Evolutionary conservation across 2,329 filamentous ascomycete genomes (phyloP).

Genomic region (Gliomastix tumulicola): DNA sequence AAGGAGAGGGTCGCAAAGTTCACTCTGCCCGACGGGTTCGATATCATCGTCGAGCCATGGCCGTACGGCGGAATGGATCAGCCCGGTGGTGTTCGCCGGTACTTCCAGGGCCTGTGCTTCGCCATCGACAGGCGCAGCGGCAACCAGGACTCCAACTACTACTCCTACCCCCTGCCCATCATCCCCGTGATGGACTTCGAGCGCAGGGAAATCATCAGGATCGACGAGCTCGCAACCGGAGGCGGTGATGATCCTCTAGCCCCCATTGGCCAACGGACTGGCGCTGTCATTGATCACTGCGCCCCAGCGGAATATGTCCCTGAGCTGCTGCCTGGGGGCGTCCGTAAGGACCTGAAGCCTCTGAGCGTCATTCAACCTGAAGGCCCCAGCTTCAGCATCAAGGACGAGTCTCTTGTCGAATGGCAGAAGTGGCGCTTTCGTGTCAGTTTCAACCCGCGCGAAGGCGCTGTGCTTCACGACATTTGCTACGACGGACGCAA

Average conservation of each 20-base stretch:
- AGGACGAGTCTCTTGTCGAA: conserved; percentile 30
- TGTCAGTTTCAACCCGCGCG: conserved; percentile 62
- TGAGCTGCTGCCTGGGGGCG: conserved; percentile 29
- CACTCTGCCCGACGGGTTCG: conserved; percentile 17
- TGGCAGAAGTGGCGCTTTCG: conserved; percentile 65
- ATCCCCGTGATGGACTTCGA: conserved; percentile 31
- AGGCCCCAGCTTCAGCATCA: conserved; percentile 31
- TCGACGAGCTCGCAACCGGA: conserved; percentile 25
- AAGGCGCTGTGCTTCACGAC: conserved; percentile 64
- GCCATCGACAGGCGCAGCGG: conserved; percentile 18
- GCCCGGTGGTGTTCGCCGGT: conserved; percentile 17
- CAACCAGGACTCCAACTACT: conserved; percentile 45
- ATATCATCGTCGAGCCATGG: conserved; percentile 24
- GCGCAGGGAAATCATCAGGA: conserved; percentile 20
- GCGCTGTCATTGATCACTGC: conserved; percentile 17
- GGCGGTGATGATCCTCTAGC: conserved; percentile 13
- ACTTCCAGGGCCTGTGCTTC: conserved; percentile 25
- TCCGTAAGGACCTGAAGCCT: conserved; percentile 48
- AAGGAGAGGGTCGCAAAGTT: conserved; percentile 19
- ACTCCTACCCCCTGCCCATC: conserved; percentile 45
- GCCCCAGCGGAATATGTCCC: conserved; percentile 28
- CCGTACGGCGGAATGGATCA: conserved; percentile 19
- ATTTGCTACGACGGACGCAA: conserved; percentile 58
- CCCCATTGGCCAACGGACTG: conserved; percentile 6
- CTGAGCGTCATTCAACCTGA: conserved; percentile 37